Base-by-base conservation (phyloP, 139 green algal species). In the Desmodesmus armatus region DNA sequence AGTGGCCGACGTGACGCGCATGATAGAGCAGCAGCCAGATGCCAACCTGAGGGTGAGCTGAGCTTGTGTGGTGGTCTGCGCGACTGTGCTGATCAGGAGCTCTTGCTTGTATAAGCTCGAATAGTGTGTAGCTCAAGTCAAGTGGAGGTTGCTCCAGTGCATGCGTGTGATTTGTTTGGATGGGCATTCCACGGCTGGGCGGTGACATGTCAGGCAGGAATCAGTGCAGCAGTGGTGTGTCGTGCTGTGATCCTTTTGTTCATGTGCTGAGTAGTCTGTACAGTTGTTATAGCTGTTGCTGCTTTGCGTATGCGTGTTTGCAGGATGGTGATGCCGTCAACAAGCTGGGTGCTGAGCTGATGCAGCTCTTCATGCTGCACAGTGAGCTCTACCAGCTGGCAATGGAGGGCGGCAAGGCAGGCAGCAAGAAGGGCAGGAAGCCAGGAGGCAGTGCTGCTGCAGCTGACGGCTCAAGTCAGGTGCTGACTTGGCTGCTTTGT, bases 301-400 rank as follows among this genome's bases (percentile, higher is more conserved):
- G 47, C 47, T 23, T n/a, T n/a, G n/a, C n/a, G n/a, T n/a, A 58
- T 55, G 41, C 44, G 31, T 37, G 7, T 29, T 39, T 49, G 43
- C 76, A 82, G 76, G 76, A 71, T 43, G n/a, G 27, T 39, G 55
- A 47, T 0, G 17, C 40, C 5, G 76, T 82, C 5, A 66, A 41
- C 3, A 23, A 44, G 37, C 53, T 82, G 39, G 76, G 76, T 29
- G 55, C 60, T 1, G 60, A 85, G 17, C 89, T 93, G 29, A 3
- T 43, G 29, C 31, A 49, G 17, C 41, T 89, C 49, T 89, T 87
- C 37, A 47, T 53, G 33, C 83, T 93, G 69, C 89, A 92, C 71
- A 60, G 60, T 25, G 70, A 85, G 6, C 51, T 93, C 35, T 51
- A 58, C 13, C 58, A 83, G 19, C 53, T 93, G 13, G 89, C 73